Evolutionary conservation across 345 rosid genomes (phyloP), one percentile per base, ranked within the genome.

Genomic region (Brassica rapa): DNA sequence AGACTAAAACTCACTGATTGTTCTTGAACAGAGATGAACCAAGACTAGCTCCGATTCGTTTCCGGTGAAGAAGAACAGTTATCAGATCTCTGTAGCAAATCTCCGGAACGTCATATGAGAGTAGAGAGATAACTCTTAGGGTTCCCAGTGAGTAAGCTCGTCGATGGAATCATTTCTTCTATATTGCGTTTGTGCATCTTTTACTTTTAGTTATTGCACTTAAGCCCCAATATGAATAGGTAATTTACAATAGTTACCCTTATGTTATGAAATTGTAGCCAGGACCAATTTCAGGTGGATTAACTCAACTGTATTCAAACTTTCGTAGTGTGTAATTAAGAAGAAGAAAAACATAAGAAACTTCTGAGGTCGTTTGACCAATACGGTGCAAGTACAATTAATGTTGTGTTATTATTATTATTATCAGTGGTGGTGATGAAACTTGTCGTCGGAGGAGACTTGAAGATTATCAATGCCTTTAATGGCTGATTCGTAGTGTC

Each of bases 391-490:
- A 55, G 62, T 69, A 69, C 53, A 69, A 29, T 1, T 4, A 27
- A 27, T 76, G 73, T 56, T 27, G 41, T 35, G 30, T 35, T 7
- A 7, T 51, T 14, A 5, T 46, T 51, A 51, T 51, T n/a, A n/a
- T 51, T 51, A 76, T 59, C 73, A 74, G 61, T 63, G 24, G 55
- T 61, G 68, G 68, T 73, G 68, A 30, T 70, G 75, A 70, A 63
- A 32, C 71, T 72, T 77, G 25, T 71, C 71, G 37, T 70, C 76
- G 1, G 70, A 62, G 2, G 70, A 62, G 59, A 90, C 87, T 75
- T 82, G 87, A 81, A 90, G 86, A 72, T 79, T 71, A 78, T 86
- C 90, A 0, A 90, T 85, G 77, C 90, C 94, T 80, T 84, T 88
- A 0, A 90, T 82, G 53, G 90, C 76, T 14, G 87, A 73, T 70